phyloP scores from a whole-genome alignment of 768 basidiomycete genomes.

The Lentinula detonsa region DNA sequence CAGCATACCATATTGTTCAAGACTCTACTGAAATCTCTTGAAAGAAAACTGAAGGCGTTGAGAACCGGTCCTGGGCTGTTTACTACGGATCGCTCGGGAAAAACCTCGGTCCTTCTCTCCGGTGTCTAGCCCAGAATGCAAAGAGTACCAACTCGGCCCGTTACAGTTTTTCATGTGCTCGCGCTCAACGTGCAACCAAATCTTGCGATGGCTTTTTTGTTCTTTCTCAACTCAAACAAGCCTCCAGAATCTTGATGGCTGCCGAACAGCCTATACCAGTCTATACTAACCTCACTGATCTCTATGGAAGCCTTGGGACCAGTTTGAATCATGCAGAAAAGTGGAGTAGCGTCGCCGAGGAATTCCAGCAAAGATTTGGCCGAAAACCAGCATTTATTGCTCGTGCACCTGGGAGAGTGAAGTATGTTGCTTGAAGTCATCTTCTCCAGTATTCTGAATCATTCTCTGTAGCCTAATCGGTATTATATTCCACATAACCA shows the following conservation, averaged over 20 bases:
- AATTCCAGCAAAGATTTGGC: constrained; percentile 62
- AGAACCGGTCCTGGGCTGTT: too few species aligned
- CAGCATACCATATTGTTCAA: too few species aligned
- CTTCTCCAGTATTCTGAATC: neutral
- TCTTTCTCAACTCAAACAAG: neutral
- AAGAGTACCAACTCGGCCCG: neutral
- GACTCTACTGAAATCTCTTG: too few species aligned
- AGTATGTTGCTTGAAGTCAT: constrained; percentile 36
- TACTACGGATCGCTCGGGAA: too few species aligned
- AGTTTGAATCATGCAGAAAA: constrained; percentile 51
- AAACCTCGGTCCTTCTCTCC: too few species aligned
- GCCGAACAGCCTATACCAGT: constrained; percentile 56
- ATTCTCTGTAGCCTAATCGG: constrained; percentile 34
- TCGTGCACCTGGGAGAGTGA: constrained; percentile 77
- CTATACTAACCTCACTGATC: constrained; percentile 48
- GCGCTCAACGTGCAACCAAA: neutral
- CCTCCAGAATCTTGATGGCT: constrained; percentile 33
- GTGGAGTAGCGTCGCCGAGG: constrained; percentile 55
- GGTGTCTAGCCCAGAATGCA: too few species aligned
- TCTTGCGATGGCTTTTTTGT: neutral
- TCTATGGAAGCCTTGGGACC: constrained; percentile 47
- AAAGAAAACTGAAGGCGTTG: too few species aligned
- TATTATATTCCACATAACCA: constrained; percentile 12
- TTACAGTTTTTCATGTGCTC: neutral
- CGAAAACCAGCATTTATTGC: constrained; percentile 64